Base-by-base conservation (phyloP, 2,329 filamentous ascomycete species). In the Phialophora tarda region DNA sequence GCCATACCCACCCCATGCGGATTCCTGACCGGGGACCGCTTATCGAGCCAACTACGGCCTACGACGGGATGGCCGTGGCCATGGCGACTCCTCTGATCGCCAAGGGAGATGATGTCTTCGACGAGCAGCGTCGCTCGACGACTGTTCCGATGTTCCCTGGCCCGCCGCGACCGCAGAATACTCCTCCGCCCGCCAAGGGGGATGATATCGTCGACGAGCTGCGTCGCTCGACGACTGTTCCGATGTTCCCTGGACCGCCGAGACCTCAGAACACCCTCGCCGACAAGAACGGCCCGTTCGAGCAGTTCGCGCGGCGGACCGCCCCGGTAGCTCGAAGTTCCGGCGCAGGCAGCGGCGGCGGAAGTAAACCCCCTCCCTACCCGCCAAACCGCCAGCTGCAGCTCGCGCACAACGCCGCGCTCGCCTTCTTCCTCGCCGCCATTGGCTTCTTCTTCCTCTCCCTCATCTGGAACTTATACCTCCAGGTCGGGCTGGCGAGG, bases 391-490 rank as follows among this genome's bases (percentile, higher is more conserved):
- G 38, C 2, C 38, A n/a, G 4, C 38, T 44, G 14, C 14, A 8
- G 38, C 14, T 44, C 38, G 38, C 38, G 6, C 53, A 60, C 11
- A 53, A 64, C 24, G 50, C 44, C 30, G 57, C 51, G 11, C 2
- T 64, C 7, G 30, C 50, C 26, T 61, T 64, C 57, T 67, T 67
- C n/a, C 57, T 64, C 11, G 50, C 26, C 1, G 61, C 61, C 11
- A 32, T 61, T 7, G 65, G 60, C 8, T 63, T 67, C 57, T 67
- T 67, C 44, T 55, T 63, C 28, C 23, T 55, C 47, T 54, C 65
- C 1, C 32, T 67, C 14, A 38, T 67, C 32, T 60, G 60, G 60
- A 48, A 67, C 17, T 30, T 64, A 10, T 67, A 67, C 34, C n/a
- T 64, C 38, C 65, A 51, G 30, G 24, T 41, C 53, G 65, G 61